Evolutionary conservation across 169 alveolate genomes (phyloP).

Genomic region (Plasmodium knowlesi): DNA sequence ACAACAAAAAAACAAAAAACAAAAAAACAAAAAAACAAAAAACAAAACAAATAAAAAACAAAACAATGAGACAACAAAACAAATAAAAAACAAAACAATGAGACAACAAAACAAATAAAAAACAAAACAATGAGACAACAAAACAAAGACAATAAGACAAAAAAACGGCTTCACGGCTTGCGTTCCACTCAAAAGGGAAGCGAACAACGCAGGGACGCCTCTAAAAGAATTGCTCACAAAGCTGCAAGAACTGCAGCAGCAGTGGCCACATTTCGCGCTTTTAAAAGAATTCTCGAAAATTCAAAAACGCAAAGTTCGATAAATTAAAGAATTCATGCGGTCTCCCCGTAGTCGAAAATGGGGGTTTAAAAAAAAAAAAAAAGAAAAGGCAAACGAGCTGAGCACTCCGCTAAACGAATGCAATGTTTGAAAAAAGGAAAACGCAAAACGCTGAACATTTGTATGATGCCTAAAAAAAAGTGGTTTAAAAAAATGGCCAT

Average conservation of each 20-base stretch:
- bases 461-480: neutral
- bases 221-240: constrained; percentile 10
- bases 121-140: neutral
- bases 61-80: neutral
- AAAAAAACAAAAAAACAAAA: neutral
- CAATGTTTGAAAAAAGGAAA: neutral
- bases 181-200: constrained; percentile 5
- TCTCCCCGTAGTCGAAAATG: neutral
- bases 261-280: neutral
- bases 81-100: neutral
- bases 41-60: neutral
- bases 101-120: neutral
- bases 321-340: neutral
- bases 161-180: neutral
- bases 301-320: neutral
- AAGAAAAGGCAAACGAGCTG: neutral
- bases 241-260: neutral
- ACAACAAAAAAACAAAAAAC: neutral
- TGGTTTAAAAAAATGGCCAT: neutral
- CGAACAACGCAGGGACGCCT: neutral
- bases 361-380: neutral
- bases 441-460: neutral
- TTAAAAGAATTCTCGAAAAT: neutral
- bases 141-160: neutral
- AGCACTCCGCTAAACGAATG: neutral